Conservation (phyloP, 768 basidiomycete genomes). For the Lentinula guzmanii region DNA sequence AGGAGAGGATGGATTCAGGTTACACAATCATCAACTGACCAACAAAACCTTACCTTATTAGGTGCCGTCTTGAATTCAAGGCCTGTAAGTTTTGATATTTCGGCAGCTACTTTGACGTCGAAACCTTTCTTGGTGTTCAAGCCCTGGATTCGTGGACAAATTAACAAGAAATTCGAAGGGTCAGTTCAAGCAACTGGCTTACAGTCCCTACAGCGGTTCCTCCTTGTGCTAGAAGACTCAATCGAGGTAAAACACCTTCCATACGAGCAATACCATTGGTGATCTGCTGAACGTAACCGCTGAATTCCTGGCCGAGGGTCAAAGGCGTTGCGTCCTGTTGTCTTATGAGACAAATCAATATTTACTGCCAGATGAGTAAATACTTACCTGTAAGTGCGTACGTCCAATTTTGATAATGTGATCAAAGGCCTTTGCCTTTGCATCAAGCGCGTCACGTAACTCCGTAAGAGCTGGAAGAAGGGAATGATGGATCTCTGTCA, state of each 20-base stretch:
- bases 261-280: conserved; percentile 85
- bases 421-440: conserved; percentile 78
- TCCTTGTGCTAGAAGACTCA: conserved; percentile 91
- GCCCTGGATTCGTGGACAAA: conserved; percentile 47
- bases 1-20: neutral
- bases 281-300: conserved; percentile 94
- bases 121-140: conserved; percentile 97
- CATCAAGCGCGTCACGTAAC: conserved; percentile 78
- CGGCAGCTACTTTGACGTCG: conserved; percentile 88
- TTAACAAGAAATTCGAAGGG: neutral
- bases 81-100: conserved; percentile 89
- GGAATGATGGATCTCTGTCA: conserved; percentile 73
- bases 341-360: neutral
- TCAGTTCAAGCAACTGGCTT: conserved; percentile 19
- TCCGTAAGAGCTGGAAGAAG: conserved; percentile 83
- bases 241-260: conserved; percentile 73
- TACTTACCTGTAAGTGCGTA: conserved; percentile 79
- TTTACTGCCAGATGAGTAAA: neutral
- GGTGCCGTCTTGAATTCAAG: conserved; percentile 93
- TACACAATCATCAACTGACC: neutral
- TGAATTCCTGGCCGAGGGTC: conserved; percentile 98
- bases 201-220: conserved; percentile 99
- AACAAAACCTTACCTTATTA: conserved; percentile 66
- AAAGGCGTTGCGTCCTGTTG: conserved; percentile 91
- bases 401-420: conserved; percentile 98